A percentile compares a stretch with the other conserved stretches of the same genome.
These are phyloP conservation scores for Candida awuae DNA, from an alignment of 805 yeast genomes.

Conservation along the genomic window DNA sequence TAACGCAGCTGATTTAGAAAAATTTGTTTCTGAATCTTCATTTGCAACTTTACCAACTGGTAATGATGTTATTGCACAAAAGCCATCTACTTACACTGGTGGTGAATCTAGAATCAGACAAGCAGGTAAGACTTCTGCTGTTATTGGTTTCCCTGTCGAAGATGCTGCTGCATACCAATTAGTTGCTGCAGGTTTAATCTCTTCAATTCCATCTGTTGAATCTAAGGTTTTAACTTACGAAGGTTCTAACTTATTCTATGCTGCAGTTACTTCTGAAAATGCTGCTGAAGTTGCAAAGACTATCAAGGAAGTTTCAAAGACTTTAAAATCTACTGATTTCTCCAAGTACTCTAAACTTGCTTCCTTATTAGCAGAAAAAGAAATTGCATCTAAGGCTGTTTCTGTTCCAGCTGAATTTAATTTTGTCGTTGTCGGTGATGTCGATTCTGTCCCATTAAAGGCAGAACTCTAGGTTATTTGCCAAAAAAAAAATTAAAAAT, in stretches of 20 bases:
- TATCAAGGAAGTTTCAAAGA: slow-evolving; percentile 51
- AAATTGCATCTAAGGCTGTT: slow-evolving; percentile 31
- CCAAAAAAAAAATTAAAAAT: no score
- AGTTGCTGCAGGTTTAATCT: slow-evolving; percentile 60
- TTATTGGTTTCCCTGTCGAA: slow-evolving; percentile 73
- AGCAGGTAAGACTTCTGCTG: slow-evolving; percentile 60
- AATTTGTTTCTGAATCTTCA: slow-evolving; percentile 59
- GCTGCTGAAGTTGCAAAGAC: slow-evolving; percentile 52
- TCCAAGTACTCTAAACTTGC: slow-evolving; percentile 45
- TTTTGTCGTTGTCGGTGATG: slow-evolving; percentile 86
- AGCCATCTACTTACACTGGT: slow-evolving; percentile 44
- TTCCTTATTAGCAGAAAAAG: slow-evolving; percentile 34
- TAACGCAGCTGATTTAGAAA: slow-evolving; percentile 56
- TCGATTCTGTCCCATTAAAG: slow-evolving; percentile 76
- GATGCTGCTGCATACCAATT: slow-evolving; percentile 58
- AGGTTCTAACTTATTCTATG: slow-evolving; percentile 74
- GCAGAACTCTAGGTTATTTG: slow-evolving; percentile 80
- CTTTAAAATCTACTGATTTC: slow-evolving; percentile 32
- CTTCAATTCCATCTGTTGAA: slow-evolving; percentile 35
- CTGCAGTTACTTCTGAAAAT: slow-evolving; percentile 52
- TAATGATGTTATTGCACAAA: slow-evolving; percentile 33
- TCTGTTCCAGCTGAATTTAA: slow-evolving; percentile 52
- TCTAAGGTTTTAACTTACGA: slow-evolving; percentile 56
- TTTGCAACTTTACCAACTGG: slow-evolving; percentile 60
- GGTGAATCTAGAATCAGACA: slow-evolving; percentile 61